Percentiles rank a stretch among this genome's conserved stretches.
Conservation (phyloP, 805 yeast genomes). For the Wickerhamomyces chaumierensis region DNA sequence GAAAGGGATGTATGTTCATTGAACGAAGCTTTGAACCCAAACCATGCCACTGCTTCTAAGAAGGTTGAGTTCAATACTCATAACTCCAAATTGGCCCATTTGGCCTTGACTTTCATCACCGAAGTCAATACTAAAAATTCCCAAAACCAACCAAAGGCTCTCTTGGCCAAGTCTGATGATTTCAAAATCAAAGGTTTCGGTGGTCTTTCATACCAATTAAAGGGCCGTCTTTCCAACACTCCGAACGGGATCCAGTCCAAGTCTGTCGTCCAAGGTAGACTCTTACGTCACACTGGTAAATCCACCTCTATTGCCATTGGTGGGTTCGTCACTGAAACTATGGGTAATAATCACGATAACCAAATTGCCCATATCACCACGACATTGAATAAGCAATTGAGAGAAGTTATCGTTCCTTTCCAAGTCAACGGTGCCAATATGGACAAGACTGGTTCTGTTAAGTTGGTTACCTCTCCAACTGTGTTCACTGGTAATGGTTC, state of each 20-base stretch:
- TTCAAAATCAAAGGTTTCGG: constrained; percentile 51
- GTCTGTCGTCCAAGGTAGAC: constrained; percentile 59
- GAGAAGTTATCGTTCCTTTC: constrained; percentile 34
- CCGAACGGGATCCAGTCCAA: constrained; percentile 57
- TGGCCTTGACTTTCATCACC: constrained; percentile 22
- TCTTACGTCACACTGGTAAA: constrained; percentile 30
- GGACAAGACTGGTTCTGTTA: constrained; percentile 25
- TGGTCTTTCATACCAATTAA: constrained; percentile 60
- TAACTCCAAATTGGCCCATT: constrained; percentile 17
- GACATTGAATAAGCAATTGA: constrained; percentile 27
- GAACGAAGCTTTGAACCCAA: constrained; percentile 11
- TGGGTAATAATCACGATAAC: constrained; percentile 18
- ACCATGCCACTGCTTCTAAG: constrained; percentile 32
- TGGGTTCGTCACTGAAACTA: constrained; percentile 32
- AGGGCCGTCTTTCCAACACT: constrained; percentile 55
- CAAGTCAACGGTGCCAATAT: constrained; percentile 27
- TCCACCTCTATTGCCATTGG: constrained; percentile 40
- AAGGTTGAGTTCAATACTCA: constrained; percentile 19
- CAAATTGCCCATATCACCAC: constrained; percentile 23
- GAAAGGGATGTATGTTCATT: neutral
- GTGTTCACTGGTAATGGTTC: too few relatives aligned
- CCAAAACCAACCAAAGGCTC: constrained; percentile 4
- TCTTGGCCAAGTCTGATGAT: constrained; percentile 3
- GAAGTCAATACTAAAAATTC: constrained; percentile 5
- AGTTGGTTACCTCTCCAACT: neutral